Evolutionary conservation across 495 filamentous ascomycete genomes (phyloP).

Genomic region (Hypoxylon subgilvum): DNA sequence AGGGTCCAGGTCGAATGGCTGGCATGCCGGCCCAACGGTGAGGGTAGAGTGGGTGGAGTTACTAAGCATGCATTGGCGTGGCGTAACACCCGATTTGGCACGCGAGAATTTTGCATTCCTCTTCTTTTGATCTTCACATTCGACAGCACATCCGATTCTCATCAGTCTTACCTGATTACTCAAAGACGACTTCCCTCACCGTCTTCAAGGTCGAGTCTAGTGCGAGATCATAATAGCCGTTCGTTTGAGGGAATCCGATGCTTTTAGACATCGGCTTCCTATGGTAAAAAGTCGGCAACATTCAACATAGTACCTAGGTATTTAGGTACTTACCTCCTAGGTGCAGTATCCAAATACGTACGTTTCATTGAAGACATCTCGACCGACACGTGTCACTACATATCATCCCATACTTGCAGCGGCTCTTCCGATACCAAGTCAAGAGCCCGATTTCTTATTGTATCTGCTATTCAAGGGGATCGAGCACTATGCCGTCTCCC

Average conservation of each 20-base stretch:
- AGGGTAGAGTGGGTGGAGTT: neutral
- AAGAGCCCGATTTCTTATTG: conserved; percentile 4
- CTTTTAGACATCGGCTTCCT: conserved; percentile 36
- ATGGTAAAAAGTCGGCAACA: conserved; percentile 46
- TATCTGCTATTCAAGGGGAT: conserved; percentile 1
- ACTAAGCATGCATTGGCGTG: neutral
- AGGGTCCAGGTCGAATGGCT: conserved; percentile 5
- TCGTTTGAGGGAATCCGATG: conserved; percentile 45
- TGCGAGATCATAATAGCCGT: conserved; percentile 43
- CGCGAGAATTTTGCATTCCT: conserved; percentile 1
- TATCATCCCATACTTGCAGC: neutral
- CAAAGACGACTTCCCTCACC: conserved; percentile 33
- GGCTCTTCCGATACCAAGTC: conserved; percentile 8
- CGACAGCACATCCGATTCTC: conserved; percentile 40
- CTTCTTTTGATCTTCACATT: conserved; percentile 36
- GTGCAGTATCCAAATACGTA: neutral
- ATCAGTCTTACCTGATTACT: conserved; percentile 35
- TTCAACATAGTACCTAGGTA: too few species aligned
- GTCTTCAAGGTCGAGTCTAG: conserved; percentile 40
- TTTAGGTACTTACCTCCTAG: too few species aligned
- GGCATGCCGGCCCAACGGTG: too few species aligned
- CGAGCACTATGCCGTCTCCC: too few species aligned
- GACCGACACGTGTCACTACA: conserved; percentile 18
- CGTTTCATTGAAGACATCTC: neutral
- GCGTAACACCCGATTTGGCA: neutral